phyloP scores from a whole-genome alignment of 2,329 filamentous ascomycete genomes.

The Epichloe sp. region DNA sequence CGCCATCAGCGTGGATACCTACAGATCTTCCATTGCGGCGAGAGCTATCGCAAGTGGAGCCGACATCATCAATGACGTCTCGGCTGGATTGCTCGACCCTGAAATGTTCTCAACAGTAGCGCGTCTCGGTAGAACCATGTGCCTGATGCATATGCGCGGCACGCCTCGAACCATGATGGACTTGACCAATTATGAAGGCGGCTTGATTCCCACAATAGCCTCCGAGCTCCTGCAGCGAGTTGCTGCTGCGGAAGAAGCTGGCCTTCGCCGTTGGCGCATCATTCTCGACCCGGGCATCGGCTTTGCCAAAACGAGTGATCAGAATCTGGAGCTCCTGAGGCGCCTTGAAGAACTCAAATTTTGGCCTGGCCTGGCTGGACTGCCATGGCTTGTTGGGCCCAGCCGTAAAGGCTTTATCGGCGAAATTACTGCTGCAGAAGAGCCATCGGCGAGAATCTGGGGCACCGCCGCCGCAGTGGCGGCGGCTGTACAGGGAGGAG shows the following conservation, averaged over 20 bases:
- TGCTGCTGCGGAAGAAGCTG: slow-evolving; percentile 61
- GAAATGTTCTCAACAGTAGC: slow-evolving; percentile 76
- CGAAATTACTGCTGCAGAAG: slow-evolving; percentile 59
- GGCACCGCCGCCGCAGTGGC: slow-evolving; percentile 81
- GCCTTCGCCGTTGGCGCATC: slow-evolving; percentile 84
- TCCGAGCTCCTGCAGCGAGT: slow-evolving; percentile 59
- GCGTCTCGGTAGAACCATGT: slow-evolving; percentile 62
- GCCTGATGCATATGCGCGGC: slow-evolving; percentile 89
- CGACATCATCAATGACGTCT: slow-evolving; percentile 91
- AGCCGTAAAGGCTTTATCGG: slow-evolving; percentile 89
- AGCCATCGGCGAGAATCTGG: slow-evolving; percentile 59
- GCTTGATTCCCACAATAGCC: slow-evolving; percentile 51
- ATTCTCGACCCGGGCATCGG: slow-evolving; percentile 88
- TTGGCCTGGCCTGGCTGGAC: slow-evolving; percentile 49
- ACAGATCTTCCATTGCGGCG: slow-evolving; percentile 70
- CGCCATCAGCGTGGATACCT: slow-evolving; percentile 86
- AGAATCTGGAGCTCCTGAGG: slow-evolving; percentile 72
- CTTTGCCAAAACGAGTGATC: slow-evolving; percentile 72
- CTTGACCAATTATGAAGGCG: slow-evolving; percentile 54
- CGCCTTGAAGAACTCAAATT: slow-evolving; percentile 49
- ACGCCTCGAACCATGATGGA: slow-evolving; percentile 69
- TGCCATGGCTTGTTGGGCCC: slow-evolving; percentile 82
- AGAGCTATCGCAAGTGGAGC: slow-evolving; percentile 66
- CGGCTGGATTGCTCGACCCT: slow-evolving; percentile 64
- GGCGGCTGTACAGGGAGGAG: slow-evolving; percentile 69